These are phyloP conservation scores for Berberis vulgaris DNA, from an alignment of 164 flowering plant species.

Conservation along the genomic window DNA sequence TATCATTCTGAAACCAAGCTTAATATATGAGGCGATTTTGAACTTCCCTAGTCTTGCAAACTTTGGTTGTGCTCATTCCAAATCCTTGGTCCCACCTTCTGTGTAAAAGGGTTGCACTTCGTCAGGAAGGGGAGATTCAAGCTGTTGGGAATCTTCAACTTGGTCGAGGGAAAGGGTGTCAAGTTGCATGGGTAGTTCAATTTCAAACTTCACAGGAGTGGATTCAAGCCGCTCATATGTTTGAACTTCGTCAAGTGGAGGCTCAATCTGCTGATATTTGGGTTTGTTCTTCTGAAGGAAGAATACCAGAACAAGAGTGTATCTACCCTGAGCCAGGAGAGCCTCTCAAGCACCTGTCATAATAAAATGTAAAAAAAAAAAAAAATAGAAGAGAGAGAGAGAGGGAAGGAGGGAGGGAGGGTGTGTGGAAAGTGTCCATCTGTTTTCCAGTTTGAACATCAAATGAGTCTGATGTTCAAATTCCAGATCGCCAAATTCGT, in stretches of 20 bases:
- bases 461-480: conserved; percentile 75
- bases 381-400: not conserved
- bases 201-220: not conserved
- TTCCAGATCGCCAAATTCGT: conserved; percentile 75
- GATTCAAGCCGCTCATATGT: conserved; percentile 14
- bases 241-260: conserved; percentile 25
- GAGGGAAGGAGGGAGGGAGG: not conserved
- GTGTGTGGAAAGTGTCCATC: conserved; percentile 25
- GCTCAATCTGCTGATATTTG: conserved; percentile 69
- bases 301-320: conserved; percentile 82
- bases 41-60: too few species aligned
- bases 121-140: conserved; percentile 28
- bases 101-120: conserved; percentile 43
- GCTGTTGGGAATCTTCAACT: conserved; percentile 21
- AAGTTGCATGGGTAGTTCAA: conserved; percentile 1
- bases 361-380: not conserved
- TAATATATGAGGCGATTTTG: too few species aligned
- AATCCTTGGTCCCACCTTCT: conserved; percentile 7
- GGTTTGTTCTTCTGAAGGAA: conserved; percentile 83
- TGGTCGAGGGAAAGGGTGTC: conserved; percentile 9
- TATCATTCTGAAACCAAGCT: too few species aligned
- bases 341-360: conserved; percentile 77
- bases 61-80: too few species aligned
- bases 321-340: conserved; percentile 74
- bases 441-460: conserved; percentile 92